Evolutionary conservation across 495 filamentous ascomycete genomes (phyloP).

Genomic region (Aspergillus leporis): DNA sequence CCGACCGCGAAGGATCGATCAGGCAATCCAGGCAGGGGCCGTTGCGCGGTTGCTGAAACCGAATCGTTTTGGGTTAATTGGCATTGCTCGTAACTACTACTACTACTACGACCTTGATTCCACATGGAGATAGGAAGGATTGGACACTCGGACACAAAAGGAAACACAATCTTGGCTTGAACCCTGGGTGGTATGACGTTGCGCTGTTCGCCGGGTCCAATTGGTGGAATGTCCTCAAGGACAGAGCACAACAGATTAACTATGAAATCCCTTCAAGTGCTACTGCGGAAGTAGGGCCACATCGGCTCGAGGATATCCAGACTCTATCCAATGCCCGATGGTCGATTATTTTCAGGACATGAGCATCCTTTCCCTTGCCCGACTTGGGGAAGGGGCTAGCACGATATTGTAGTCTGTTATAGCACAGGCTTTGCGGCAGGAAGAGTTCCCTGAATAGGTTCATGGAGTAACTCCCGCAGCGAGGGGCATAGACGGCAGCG

Average conservation of each 20-base stretch:
- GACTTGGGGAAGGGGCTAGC: neutral
- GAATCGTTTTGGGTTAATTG: neutral
- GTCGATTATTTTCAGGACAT: neutral
- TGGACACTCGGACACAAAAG: neutral
- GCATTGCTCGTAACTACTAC: neutral
- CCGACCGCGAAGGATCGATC: neutral
- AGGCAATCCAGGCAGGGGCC: neutral
- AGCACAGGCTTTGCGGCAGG: neutral
- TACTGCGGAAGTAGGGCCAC: neutral
- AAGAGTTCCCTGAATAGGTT: neutral
- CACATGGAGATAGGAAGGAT: neutral
- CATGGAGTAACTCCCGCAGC: neutral
- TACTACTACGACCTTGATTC: neutral
- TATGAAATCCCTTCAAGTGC: neutral
- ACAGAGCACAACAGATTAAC: neutral
- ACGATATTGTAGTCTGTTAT: neutral
- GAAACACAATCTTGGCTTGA: neutral
- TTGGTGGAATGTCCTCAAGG: neutral
- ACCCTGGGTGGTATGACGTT: neutral
- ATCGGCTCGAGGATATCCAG: neutral
- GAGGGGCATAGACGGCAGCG: neutral
- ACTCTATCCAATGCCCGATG: neutral
- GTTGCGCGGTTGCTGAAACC: neutral
- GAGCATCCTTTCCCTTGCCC: neutral
- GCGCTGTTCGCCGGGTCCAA: neutral